Base-by-base conservation (phyloP, 2,329 filamentous ascomycete genomes). In the Aureobasidium sp. region DNA sequence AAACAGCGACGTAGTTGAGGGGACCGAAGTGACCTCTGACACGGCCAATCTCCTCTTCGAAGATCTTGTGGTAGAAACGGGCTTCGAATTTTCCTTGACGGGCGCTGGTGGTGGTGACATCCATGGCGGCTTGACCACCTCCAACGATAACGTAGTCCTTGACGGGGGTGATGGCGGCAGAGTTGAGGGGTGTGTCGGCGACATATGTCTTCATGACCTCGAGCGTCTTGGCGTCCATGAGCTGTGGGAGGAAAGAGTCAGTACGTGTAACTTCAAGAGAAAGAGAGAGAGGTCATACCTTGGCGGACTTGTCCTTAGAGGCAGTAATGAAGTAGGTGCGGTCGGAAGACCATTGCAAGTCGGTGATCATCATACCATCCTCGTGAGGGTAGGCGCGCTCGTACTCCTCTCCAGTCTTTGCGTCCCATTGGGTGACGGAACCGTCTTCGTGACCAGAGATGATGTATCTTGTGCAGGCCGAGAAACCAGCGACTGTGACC, bases 31-130 rank as follows among this genome's bases (percentile, higher is more conserved):
- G 94, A 66, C 94, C 94, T 74, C 92, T 86, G 67, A 99, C 94
- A 82, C 94, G 88, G 69, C 94, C 94, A 72, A 97, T 93, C 82
- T 99, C 94, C 78, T 99, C 93, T 79, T 96, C 92, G 76, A 99
- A 97, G 76, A 99, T 88, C 84, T 96, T 97, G 87, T 99, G 94
- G 84, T 97, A 99, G 84, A 99, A 99, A 68, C 94, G 87, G 48
- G 94, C 94, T 79, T 99, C 94, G 82, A 99, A 99, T 81, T 97
- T 97, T 79, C 94, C 94, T 82, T 99, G 94, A 68, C 94, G 86
- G 55, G 92, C 87, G 37, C 88, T 88, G 57, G 94, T 97, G 61
- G 90, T 95, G 63, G 94, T 99, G 78, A 99, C 94, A 74, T 97
- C 93, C 91, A 97, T 97, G 74, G 94, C 94, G 67, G 92, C 94